A percentile compares a stretch with the other conserved stretches of the same genome.
Conservation (phyloP, 441 rosid genomes). For the Brassica balearica region DNA sequence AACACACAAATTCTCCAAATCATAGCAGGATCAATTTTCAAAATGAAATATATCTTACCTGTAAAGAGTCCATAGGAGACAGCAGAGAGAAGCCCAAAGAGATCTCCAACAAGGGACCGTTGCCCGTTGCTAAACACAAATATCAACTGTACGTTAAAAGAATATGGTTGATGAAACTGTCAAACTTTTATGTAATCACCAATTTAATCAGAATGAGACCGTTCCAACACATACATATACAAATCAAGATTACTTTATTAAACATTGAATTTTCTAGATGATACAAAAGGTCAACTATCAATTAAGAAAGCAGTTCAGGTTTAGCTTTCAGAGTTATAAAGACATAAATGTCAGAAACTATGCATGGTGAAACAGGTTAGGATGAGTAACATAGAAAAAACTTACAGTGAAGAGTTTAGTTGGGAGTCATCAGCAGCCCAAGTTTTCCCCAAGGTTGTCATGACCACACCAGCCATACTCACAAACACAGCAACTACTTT, state of each 20-base stretch:
- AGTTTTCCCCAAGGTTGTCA: slow-evolving; percentile 95
- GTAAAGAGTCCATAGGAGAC: slow-evolving; percentile 91
- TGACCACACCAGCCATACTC: slow-evolving; percentile 95
- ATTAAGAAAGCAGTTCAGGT: neutral
- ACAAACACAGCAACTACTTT: slow-evolving; percentile 91
- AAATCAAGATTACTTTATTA: neutral
- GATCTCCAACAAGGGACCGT: slow-evolving; percentile 89
- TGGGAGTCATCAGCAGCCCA: slow-evolving; percentile 94
- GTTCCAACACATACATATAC: neutral
- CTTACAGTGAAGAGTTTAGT: slow-evolving; percentile 66
- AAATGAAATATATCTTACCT: slow-evolving; percentile 51
- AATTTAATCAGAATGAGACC: slow-evolving; percentile 21
- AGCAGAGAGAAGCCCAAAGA: slow-evolving; percentile 98
- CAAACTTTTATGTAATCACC: slow-evolving; percentile 30
- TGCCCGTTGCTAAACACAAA: slow-evolving; percentile 81
- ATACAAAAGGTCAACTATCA: slow-evolving; percentile 15
- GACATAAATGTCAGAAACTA: slow-evolving; percentile 14
- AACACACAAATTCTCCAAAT: neutral
- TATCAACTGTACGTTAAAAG: slow-evolving; percentile 58
- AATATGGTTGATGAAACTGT: slow-evolving; percentile 40
- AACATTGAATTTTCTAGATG: neutral
- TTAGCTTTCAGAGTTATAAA: slow-evolving; percentile 1
- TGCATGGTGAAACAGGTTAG: neutral
- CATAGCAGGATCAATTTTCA: neutral
- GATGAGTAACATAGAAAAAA: slow-evolving; percentile 14